Evolutionary conservation across 2,329 filamentous ascomycete species (phyloP), one percentile per base, ranked within the genome.

Genomic region (Fusarium anguioides): DNA sequence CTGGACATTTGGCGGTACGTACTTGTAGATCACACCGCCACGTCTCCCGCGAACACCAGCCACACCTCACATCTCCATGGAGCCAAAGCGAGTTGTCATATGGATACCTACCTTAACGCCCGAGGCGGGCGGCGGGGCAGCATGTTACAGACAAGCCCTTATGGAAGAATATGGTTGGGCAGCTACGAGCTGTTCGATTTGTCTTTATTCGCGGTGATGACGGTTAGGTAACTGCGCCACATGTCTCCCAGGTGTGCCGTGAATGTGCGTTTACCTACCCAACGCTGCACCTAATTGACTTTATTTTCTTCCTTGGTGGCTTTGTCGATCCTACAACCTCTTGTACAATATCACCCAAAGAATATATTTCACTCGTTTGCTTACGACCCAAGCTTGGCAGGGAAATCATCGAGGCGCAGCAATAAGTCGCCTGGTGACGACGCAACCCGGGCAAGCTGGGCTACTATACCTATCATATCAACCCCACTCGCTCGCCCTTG

Each of bases 361-460:
- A 29, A 37, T 35, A 44, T n/a, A 45, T n/a, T 40, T 26, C n/a
- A 42, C 31, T 51, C 48, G 26, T 27, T 64, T 31, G 37, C 41
- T 52, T 59, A 49, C 46, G 54, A 27, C 37, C 45, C 54, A 31
- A 46, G 27, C 41, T 45, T 44, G 60, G 60, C 65, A 39, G 42
- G 53, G 57, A 39, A 37, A 44, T 44, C 42, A 66, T 47, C 65
- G 65, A 60, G 65, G 65, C 65, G 65, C 65, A 68, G 65, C 65
- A 68, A 23, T 48, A 52, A 57, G 57, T 47, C 24, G 46, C 41
- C 59, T 48, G 49, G 66, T 69, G 66, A 69, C 66, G 66, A 69
- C 57, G 66, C 57, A 66, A 48, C 42, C 39, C 18, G 12, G 33
- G 26, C 62, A 50, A 66, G 62, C 58, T 61, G 58, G 39, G 48